Base-by-base conservation (phyloP, 2,329 filamentous ascomycete genomes). In the Claviceps fusiformis region DNA sequence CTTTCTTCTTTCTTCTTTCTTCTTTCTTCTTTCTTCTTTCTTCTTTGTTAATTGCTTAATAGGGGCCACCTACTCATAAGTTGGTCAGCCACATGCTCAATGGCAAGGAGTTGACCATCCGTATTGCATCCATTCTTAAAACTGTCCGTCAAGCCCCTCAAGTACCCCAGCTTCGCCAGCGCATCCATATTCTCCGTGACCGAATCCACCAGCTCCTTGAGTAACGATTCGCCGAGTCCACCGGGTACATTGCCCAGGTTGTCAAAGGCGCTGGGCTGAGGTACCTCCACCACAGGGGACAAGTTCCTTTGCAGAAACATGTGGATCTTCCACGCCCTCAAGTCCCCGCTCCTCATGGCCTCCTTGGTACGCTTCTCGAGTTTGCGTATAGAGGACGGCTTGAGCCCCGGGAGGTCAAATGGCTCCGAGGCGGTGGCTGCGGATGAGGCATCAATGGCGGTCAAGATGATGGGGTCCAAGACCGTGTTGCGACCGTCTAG, bases 301-400 rank as follows among this genome's bases (percentile, higher is more conserved):
- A 75, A 65, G 52, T 71, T 66, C 5, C 62, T 70, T 5, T 67
- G 66, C 9, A 78, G 60, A 54, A 79, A 74, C 3, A 67, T 70
- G 54, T 72, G 69, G 33, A 76, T 59, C 58, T 71, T 72, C 75
- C 76, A 79, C 6, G 73, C 75, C 35, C 66, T 63, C 15, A 73
- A 37, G 33, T 71, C 66, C 1, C 70, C 71, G 5, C 62, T 57
- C 6, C 62, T 49, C 62, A 74, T 69, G 1, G 66, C 64, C 27
- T 65, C 55, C 35, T 60, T 61, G 51, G 67, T 70, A 50, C 64
- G 59, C 55, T 68, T 67, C 52, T 71, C 70, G 6, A 74, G 62
- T 51, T 68, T 70, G 31, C 64, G 64, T 13, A 67, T 54, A 10
- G 68, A 60, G 3, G 67, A 64, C 17, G 67, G 56, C 54, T 69